Percentiles rank a stretch among this genome's conserved stretches.
Evolutionary conservation across 306 rosid genomes (phyloP).

Genomic region (Begonia loranthoides): DNA sequence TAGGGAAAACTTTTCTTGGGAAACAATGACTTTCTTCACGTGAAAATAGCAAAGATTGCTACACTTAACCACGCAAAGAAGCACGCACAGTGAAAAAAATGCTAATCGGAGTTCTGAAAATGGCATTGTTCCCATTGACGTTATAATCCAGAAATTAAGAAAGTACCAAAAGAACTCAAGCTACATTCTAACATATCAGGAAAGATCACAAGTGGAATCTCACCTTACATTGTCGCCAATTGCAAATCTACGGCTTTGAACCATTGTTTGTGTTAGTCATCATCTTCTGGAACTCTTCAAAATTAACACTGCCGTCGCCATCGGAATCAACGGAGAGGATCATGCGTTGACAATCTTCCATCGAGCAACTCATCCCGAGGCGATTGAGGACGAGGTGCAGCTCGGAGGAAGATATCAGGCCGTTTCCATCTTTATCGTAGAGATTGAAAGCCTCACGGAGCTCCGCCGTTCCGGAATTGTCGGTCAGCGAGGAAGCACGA

Average conservation of each 20-base stretch:
- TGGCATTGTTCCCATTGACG: no score
- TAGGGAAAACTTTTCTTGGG: no score
- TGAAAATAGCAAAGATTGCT: no score
- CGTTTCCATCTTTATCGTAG: slow-evolving; percentile 74
- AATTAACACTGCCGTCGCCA: slow-evolving; percentile 75
- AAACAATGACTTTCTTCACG: no score
- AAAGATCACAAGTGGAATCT: slow-evolving; percentile 2
- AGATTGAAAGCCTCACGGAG: slow-evolving; percentile 71
- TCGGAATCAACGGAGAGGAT: slow-evolving; percentile 69
- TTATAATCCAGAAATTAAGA: no score
- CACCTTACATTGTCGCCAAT: slow-evolving; percentile 1
- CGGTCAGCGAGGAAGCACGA: slow-evolving; percentile 24
- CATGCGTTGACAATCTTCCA: slow-evolving; percentile 59
- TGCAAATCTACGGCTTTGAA: slow-evolving; percentile 6
- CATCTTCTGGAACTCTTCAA: slow-evolving; percentile 74
- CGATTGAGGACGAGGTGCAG: slow-evolving; percentile 58
- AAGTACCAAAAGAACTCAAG: no score
- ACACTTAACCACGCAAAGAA: no score
- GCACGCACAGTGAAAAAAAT: no score
- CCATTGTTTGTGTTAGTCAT: slow-evolving; percentile 28
- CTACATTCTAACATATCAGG: no score
- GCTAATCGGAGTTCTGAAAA: no score
- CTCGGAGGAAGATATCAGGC: slow-evolving; percentile 61
- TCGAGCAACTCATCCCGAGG: slow-evolving; percentile 46
- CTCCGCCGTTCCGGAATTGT: slow-evolving; percentile 38